A percentile compares a stretch with the other conserved stretches of the same genome.
Conservation (phyloP, 352 stramenopile genomes). For the Pythium diclinum region DNA sequence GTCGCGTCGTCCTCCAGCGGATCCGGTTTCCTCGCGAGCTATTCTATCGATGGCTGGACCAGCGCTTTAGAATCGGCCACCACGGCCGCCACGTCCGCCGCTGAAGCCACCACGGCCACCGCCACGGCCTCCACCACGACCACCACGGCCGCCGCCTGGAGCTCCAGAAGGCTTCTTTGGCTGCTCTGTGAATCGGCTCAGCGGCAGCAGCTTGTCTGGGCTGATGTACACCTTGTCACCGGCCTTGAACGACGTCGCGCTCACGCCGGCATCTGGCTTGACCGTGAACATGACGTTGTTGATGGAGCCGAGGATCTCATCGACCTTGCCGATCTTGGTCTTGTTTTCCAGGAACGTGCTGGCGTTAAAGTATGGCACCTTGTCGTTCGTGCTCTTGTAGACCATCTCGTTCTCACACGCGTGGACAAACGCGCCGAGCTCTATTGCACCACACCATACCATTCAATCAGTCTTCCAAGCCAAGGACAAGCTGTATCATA, state of each 20-base stretch:
- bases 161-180: slow-evolving; percentile 55
- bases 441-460: slow-evolving; percentile 36
- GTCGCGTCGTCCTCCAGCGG: not conserved
- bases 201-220: slow-evolving; percentile 95
- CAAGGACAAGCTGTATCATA: not conserved
- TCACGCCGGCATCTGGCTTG: slow-evolving; percentile 94
- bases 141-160: slow-evolving; percentile 36
- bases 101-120: slow-evolving; percentile 28
- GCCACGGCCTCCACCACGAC: slow-evolving; percentile 40
- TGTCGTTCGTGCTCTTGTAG: slow-evolving; percentile 95
- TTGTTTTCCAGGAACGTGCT: slow-evolving; percentile 98
- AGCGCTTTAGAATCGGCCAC: slow-evolving; percentile 33
- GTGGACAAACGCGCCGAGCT: slow-evolving; percentile 96
- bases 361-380: slow-evolving; percentile 99
- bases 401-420: slow-evolving; percentile 97
- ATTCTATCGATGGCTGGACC: slow-evolving; percentile 23
- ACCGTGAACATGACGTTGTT: slow-evolving; percentile 97
- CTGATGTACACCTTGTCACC: slow-evolving; percentile 98
- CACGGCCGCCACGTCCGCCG: slow-evolving; percentile 31
- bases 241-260: slow-evolving; percentile 94
- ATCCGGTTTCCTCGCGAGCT: slow-evolving; percentile 16
- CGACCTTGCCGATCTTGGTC: slow-evolving; percentile 98
- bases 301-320: slow-evolving; percentile 98
- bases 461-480: not conserved
- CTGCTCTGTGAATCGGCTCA: slow-evolving; percentile 95